Evolutionary conservation across 129 eudicot species (phyloP), one percentile per base, ranked within the genome.

Genomic region (Artemisia argyi): DNA sequence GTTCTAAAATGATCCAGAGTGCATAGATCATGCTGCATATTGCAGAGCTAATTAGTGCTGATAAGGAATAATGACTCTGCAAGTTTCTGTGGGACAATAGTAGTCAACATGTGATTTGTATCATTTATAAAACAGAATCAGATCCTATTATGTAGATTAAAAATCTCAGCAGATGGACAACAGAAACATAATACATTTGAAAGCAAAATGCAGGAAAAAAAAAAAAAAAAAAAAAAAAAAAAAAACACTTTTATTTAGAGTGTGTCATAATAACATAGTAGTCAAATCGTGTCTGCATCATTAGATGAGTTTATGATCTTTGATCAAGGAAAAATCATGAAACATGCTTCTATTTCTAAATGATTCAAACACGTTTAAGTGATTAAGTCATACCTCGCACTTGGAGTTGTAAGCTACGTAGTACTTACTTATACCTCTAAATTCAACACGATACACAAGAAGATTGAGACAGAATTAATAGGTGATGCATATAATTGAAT

Each of bases 331-430:
- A 35, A 35, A 35, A 35, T 35, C 44, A 7, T 35, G 44, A 35
- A 35, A 35, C 44, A 6, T 7, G 44, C 7, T 35, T 4, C 24
- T 32, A 10, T 24, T 19, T 12, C 17, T 8, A 20, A 12, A 22
- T 24, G 65, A 7, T 59, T 24, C 4, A 18, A 19, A 59, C 4
- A 10, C 1, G n/a, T 3, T 52, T 52, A 52, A 2, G 57, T 14
- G n/a, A 0, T 52, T 52, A 52, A 2, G 57, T 14, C 7, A 7
- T 52, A 52, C 18, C 19, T 52, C 17, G 10, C n/a, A 13, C 16
- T 52, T 52, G 57, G n/a, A 52, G 56, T 51, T 51, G 60, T 68
- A 24, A 50, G 26, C 61, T 68, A 68, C 72, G 24, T 59, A 9
- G 11, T 68, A 50, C 61, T 59, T 24, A 9, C 11, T 10, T 55